A percentile compares a stretch with the other conserved stretches of the same genome.
These are phyloP conservation scores for Acrocalymma vagum DNA, from an alignment of 2,329 filamentous ascomycete genomes.

Conservation along the genomic window DNA sequence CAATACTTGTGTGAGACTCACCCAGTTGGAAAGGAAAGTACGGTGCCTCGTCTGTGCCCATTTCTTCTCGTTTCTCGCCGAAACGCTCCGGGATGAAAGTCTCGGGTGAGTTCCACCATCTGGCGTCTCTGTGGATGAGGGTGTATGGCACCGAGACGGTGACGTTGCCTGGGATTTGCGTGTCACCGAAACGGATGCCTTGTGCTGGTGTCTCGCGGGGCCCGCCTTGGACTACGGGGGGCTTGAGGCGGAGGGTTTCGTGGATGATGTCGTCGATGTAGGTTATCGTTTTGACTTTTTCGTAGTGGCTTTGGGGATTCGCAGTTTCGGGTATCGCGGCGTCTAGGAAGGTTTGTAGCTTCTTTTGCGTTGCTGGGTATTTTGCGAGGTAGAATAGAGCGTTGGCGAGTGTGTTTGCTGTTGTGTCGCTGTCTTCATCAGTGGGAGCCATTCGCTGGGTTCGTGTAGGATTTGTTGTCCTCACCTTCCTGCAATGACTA, in stretches of 20 bases:
- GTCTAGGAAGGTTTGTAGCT: slow-evolving; percentile 43
- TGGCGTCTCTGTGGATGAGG: slow-evolving; percentile 16
- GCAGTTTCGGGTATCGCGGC: slow-evolving; percentile 29
- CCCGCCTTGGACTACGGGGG: slow-evolving; percentile 45
- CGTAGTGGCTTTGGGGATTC: slow-evolving; percentile 38
- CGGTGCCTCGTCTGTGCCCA: slow-evolving; percentile 25
- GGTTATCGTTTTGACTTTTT: slow-evolving; percentile 32
- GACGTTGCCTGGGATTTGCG: slow-evolving; percentile 18
- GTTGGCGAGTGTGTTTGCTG: slow-evolving; percentile 36
- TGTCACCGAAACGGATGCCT: slow-evolving; percentile 34
- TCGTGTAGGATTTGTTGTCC: too few species aligned
- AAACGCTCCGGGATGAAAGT: slow-evolving; percentile 27
- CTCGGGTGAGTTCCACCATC: slow-evolving; percentile 21
- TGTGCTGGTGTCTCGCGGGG: slow-evolving; percentile 49
- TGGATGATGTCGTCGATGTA: slow-evolving; percentile 43
- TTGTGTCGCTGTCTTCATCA: slow-evolving; percentile 51
- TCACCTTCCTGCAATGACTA: slow-evolving; percentile 39
- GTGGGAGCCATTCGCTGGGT: too few species aligned
- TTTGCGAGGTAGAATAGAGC: slow-evolving; percentile 45
- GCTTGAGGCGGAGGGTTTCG: slow-evolving; percentile 51
- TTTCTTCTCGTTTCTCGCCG: slow-evolving; percentile 20
- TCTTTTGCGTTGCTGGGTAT: slow-evolving; percentile 32
- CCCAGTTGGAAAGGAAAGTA: slow-evolving; percentile 25
- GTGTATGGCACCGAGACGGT: slow-evolving; percentile 18
- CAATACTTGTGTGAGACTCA: slow-evolving; percentile 20